These are phyloP conservation scores for Tubosaeta sp. DNA, from an alignment of 768 basidiomycete genomes.

Conservation along the genomic window DNA sequence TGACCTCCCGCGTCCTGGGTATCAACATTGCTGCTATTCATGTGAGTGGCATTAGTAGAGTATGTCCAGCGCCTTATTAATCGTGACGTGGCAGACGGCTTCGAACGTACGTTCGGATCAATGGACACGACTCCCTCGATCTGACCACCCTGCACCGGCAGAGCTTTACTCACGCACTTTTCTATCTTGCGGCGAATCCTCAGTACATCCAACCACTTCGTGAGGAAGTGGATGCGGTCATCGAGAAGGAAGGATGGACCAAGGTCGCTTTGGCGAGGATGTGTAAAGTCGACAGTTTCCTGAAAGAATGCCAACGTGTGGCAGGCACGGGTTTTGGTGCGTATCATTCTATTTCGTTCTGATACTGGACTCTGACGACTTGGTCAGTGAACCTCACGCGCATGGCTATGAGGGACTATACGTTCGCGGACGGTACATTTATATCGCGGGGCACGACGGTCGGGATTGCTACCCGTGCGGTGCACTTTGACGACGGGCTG, in stretches of 20 bases:
- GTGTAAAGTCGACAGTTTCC: not conserved
- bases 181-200: not conserved
- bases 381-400: not conserved
- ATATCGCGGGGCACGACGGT: slow-evolving; percentile 32
- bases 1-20: slow-evolving; percentile 15
- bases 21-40: slow-evolving; percentile 24
- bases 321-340: not conserved
- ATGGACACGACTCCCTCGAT: accelerated
- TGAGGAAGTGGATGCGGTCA: not conserved
- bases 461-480: not conserved
- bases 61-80: not conserved
- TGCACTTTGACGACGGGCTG: slow-evolving; percentile 4
- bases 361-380: not conserved
- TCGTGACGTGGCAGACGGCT: not conserved
- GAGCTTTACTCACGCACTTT: not conserved
- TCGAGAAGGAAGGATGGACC: not conserved
- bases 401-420: not conserved
- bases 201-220: not conserved
- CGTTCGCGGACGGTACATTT: slow-evolving; percentile 4
- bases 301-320: not conserved
- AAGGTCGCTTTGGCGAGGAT: not conserved
- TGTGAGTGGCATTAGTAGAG: slow-evolving; percentile 1
- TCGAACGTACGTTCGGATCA: not conserved
- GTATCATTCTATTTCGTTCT: not conserved
- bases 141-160: slow-evolving; percentile 21